Conservation (phyloP, 2,329 filamentous ascomycete species). For the Coniochaeta prunicola region DNA sequence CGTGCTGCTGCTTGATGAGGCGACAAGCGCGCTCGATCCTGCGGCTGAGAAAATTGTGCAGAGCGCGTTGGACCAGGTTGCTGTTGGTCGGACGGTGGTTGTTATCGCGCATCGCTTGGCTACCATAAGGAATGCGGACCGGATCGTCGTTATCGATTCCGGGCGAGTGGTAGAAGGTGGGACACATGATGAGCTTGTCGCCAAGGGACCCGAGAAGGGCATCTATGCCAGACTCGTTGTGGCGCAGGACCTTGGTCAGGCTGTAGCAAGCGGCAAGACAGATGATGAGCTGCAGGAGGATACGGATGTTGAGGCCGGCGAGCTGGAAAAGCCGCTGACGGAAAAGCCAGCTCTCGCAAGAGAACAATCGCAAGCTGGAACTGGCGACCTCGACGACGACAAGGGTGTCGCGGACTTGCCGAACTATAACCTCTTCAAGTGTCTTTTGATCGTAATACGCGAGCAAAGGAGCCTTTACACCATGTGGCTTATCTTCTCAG, state of each 20-base stretch:
- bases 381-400: neutral
- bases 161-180: constrained; percentile 49
- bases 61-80: constrained; percentile 16
- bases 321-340: neutral
- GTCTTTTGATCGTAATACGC: neutral
- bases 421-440: neutral
- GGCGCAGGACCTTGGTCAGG: neutral
- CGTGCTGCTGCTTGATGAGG: constrained; percentile 36
- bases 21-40: constrained; percentile 36
- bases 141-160: constrained; percentile 49
- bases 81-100: constrained; percentile 38
- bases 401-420: neutral
- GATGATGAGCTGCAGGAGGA: neutral
- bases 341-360: neutral
- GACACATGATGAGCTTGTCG: constrained; percentile 44
- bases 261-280: neutral
- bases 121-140: constrained; percentile 47
- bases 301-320: neutral
- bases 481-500: neutral
- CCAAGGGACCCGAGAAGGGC: constrained; percentile 6
- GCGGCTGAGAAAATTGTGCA: constrained; percentile 32
- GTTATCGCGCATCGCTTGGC: constrained; percentile 49
- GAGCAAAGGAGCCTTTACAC: neutral
- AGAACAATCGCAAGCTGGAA: neutral
- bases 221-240: neutral